phyloP scores from a whole-genome alignment of 2,329 filamentous ascomycete species.

The Talaromyces pinophilus region DNA sequence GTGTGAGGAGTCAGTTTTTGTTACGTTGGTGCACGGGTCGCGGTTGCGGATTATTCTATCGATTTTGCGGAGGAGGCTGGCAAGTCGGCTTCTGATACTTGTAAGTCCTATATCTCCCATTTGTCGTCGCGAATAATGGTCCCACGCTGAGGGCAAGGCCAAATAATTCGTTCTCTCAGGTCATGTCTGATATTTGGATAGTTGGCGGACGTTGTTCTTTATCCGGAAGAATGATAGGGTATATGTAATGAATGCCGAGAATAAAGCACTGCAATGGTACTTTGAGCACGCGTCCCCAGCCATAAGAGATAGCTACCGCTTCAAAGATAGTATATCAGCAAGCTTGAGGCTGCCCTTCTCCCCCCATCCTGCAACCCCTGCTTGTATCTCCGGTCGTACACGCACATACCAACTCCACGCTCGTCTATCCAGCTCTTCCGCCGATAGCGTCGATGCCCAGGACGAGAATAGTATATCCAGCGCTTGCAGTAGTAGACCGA shows the following conservation, averaged over 20 bases:
- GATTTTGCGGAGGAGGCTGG: background rate
- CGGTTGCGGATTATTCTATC: background rate
- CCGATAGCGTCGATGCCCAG: slow-evolving; percentile 66
- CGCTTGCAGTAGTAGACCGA: slow-evolving; percentile 68
- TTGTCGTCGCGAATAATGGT: slow-evolving; percentile 25
- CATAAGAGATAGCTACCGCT: background rate
- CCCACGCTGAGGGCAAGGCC: slow-evolving; percentile 22
- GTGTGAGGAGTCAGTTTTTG: too few relatives aligned
- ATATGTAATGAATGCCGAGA: background rate
- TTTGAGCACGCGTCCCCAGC: background rate
- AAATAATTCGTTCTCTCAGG: background rate
- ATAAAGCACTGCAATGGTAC: background rate
- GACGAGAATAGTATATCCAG: slow-evolving; percentile 72
- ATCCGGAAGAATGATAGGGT: background rate
- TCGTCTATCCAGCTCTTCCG: slow-evolving; percentile 69
- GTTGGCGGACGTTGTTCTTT: background rate
- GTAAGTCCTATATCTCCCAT: too few relatives aligned
- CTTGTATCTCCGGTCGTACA: slow-evolving; percentile 73
- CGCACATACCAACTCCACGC: slow-evolving; percentile 82
- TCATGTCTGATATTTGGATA: background rate
- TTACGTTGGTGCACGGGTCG: too few relatives aligned
- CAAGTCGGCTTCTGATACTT: slow-evolving; percentile 30
- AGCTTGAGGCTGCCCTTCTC: slow-evolving; percentile 72
- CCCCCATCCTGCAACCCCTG: slow-evolving; percentile 77
- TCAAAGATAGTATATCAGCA: slow-evolving; percentile 59